Base-by-base conservation (phyloP, 768 basidiomycete genomes). In the Tulasnella calospora region DNA sequence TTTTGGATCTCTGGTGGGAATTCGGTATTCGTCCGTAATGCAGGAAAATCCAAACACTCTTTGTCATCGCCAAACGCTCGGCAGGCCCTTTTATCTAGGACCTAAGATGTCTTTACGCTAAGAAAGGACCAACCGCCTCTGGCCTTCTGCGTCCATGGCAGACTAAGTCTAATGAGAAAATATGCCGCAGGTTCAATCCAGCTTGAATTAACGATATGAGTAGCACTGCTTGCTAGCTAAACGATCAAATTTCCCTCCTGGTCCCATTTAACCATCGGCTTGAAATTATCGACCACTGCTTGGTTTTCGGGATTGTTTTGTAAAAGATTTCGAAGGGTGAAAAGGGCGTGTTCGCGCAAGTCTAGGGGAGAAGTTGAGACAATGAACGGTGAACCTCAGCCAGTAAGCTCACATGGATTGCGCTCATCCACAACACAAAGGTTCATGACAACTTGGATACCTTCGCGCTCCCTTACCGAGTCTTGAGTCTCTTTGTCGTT, bases 321-420 rank as follows among this genome's bases (percentile, higher is more conserved):
- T 77, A 98, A 87, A 15, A 97, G 84, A 83, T 93, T 94, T 67
- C 90, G 89, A 27, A 98, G 86, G 27, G 94, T 88, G 80, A 98
- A 91, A 57, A 98, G 89, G 2, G 96, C 95, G 82, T 98, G 94
- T 85, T 98, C 96, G 27, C 95, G 91, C 71, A 99, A 86, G 84
- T 94, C 96, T 95, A 82, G n/a, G 41, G 21, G 44, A 67, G 19
- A 41, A 13, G 27, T 21, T 46, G 57, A 40, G 46, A 8, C 7
- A 7, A 75, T n/a, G 8, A 47, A 35, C 35, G 23, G 21, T 9
- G 6, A 46, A 6, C n/a, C 9, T 74, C 71, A 30, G 74, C 75
- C 30, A 79, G 77, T 74, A 9, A 35, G 90, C 95, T 85, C 83
- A 97, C 96, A 96, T 51, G 96, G 96, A 84, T 96, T 98, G 78